These are phyloP conservation scores for Acorus gramineus DNA, from an alignment of 106 monocot genomes.

Conservation along the genomic window DNA sequence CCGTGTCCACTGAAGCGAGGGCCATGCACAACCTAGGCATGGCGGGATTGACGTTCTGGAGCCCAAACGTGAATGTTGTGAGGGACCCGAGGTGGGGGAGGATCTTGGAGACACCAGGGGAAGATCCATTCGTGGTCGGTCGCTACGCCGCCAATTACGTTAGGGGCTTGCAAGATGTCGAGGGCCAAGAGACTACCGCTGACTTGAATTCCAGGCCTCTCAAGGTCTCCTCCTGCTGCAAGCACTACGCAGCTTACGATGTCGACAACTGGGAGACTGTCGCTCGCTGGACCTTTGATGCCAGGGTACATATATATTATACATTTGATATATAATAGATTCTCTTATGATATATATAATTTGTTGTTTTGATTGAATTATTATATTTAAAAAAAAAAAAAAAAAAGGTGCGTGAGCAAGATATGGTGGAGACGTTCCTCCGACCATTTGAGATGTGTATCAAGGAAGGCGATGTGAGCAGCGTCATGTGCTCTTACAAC, in stretches of 20 bases:
- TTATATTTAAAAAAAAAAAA: too few relatives aligned
- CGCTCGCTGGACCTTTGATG: constrained; percentile 21
- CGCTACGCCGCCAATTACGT: constrained; percentile 30
- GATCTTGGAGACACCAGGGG: constrained; percentile 43
- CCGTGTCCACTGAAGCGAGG: constrained; percentile 25
- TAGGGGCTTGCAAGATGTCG: constrained; percentile 28
- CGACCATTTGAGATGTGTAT: constrained; percentile 42
- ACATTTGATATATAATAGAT: too few relatives aligned
- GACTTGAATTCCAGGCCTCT: constrained; percentile 15
- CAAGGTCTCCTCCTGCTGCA: constrained; percentile 47
- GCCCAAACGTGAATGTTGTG: constrained; percentile 27
- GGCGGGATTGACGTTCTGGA: constrained; percentile 35
- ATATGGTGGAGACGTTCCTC: constrained; percentile 44
- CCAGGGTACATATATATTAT: constrained; percentile 10
- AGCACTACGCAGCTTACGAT: constrained; percentile 47
- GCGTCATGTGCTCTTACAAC: constrained; percentile 66
- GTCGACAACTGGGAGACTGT: constrained; percentile 29
- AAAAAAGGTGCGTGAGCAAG: constrained; percentile 27
- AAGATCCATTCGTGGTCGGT: constrained; percentile 27
- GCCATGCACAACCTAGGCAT: constrained; percentile 41
- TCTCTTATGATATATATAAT: too few relatives aligned
- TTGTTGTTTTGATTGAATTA: too few relatives aligned
- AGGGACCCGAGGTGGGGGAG: constrained; percentile 53
- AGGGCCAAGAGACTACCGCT: background rate
- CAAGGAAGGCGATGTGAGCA: constrained; percentile 28